Evolutionary conservation across 2,329 filamentous ascomycete genomes (phyloP).

Genomic region (Microdochium paspali): DNA sequence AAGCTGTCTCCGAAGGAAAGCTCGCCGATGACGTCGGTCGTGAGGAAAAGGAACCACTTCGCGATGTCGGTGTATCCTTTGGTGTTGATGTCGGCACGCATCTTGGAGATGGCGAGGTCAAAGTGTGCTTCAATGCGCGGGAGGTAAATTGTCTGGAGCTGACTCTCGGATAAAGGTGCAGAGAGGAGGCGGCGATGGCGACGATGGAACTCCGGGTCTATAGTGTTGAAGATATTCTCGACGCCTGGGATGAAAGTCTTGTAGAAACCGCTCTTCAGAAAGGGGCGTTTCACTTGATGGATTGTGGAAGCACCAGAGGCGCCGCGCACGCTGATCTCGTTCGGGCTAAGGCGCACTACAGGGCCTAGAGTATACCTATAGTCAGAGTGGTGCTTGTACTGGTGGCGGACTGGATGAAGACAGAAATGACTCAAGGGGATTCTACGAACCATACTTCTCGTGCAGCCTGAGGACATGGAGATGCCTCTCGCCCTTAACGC

Average conservation of each 20-base stretch:
- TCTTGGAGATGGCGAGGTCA: slow-evolving; percentile 28
- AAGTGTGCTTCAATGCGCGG: slow-evolving; percentile 24
- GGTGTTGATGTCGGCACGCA: slow-evolving; percentile 27
- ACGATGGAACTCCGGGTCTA: slow-evolving; percentile 25
- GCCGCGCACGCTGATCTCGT: slow-evolving; percentile 14
- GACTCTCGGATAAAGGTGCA: slow-evolving; percentile 23
- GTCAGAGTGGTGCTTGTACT: neutral
- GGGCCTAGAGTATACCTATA: slow-evolving; percentile 9
- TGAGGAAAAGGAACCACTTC: slow-evolving; percentile 45
- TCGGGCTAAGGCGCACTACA: slow-evolving; percentile 15
- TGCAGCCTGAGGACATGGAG: slow-evolving; percentile 14
- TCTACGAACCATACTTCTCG: slow-evolving; percentile 13
- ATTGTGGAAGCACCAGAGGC: slow-evolving; percentile 9
- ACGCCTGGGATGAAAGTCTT: slow-evolving; percentile 8
- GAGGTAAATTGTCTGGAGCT: slow-evolving; percentile 18
- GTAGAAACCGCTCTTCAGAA: slow-evolving; percentile 12
- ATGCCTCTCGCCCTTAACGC: neutral
- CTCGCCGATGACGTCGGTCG: slow-evolving; percentile 44
- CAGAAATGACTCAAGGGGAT: neutral
- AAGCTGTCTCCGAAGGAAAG: slow-evolving; percentile 48
- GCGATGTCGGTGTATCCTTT: slow-evolving; percentile 29
- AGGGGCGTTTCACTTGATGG: slow-evolving; percentile 14
- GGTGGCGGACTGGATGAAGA: neutral
- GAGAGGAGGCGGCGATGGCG: slow-evolving; percentile 29
- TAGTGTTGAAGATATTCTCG: slow-evolving; percentile 27